Conservation (phyloP, 257 asterid genomes). For the Handroanthus guayacan region DNA sequence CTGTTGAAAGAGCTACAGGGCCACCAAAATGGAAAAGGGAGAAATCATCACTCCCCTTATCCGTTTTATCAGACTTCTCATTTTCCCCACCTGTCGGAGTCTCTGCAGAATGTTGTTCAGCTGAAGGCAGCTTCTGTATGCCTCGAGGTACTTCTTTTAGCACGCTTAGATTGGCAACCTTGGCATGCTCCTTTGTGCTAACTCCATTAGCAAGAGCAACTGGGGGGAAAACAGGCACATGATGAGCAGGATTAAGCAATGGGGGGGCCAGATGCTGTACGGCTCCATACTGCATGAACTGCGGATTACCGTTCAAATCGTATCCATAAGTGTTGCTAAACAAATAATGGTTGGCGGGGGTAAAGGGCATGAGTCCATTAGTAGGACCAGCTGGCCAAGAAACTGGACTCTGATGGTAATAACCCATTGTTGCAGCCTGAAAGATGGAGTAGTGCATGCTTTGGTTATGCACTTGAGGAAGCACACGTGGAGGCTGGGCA, state of each 20-base stretch:
- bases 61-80: conserved; percentile 38
- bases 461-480: conserved; percentile 55
- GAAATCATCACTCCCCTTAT: conserved; percentile 50
- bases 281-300: conserved; percentile 53
- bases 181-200: conserved; percentile 42
- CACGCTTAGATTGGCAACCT: conserved; percentile 42
- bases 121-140: conserved; percentile 30
- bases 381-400: conserved; percentile 60
- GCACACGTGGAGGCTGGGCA: conserved; percentile 48
- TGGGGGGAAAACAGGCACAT: conserved; percentile 49
- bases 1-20: conserved; percentile 57
- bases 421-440: conserved; percentile 58
- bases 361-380: conserved; percentile 56
- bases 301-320: conserved; percentile 55
- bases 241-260: conserved; percentile 50
- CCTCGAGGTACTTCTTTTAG: conserved; percentile 37
- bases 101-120: conserved; percentile 39
- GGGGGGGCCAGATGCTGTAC: conserved; percentile 56
- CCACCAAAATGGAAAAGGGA: conserved; percentile 75
- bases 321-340: conserved; percentile 53
- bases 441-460: conserved; percentile 54
- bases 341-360: conserved; percentile 58
- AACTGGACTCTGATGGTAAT: conserved; percentile 57
- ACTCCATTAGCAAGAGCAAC: conserved; percentile 45
- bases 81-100: conserved; percentile 36